Conservation (phyloP, 2,329 filamentous ascomycete species). For the Talaromyces sp. region DNA sequence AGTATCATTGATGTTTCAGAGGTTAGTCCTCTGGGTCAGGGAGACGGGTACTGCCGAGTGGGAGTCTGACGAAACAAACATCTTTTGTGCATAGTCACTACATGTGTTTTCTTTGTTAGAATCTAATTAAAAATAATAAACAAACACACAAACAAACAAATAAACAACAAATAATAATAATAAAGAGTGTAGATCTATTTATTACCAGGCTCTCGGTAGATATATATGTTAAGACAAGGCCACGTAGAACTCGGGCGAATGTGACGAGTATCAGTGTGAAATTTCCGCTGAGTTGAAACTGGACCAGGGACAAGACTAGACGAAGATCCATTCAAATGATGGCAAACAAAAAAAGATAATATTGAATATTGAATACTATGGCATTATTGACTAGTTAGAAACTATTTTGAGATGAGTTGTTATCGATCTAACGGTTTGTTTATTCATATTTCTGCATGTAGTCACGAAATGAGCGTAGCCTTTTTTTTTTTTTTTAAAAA, state of each 20-base stretch:
- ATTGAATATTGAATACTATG: neutral
- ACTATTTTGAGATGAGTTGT: neutral
- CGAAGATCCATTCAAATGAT: too few relatives aligned
- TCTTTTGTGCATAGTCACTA: too few relatives aligned
- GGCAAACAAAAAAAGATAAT: too few relatives aligned
- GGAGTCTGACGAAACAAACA: too few relatives aligned
- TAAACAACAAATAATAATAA: neutral
- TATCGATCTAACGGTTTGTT: neutral
- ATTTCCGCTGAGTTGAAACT: neutral
- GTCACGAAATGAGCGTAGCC: neutral
- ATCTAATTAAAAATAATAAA: neutral
- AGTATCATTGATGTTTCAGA: neutral
- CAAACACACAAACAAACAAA: neutral
- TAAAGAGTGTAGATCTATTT: neutral
- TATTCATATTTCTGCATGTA: neutral
- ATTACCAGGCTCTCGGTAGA: neutral
- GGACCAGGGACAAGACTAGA: too few relatives aligned
- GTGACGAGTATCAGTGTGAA: neutral
- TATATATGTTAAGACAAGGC: too few relatives aligned
- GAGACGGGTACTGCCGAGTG: too few relatives aligned
- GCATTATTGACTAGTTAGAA: neutral
- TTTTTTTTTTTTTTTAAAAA: neutral
- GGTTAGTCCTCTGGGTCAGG: neutral
- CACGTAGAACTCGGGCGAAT: neutral
- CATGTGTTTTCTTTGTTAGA: neutral